Evolutionary conservation across 148 eudicot species (phyloP).

Genomic region (Heliosperma pusillum): DNA sequence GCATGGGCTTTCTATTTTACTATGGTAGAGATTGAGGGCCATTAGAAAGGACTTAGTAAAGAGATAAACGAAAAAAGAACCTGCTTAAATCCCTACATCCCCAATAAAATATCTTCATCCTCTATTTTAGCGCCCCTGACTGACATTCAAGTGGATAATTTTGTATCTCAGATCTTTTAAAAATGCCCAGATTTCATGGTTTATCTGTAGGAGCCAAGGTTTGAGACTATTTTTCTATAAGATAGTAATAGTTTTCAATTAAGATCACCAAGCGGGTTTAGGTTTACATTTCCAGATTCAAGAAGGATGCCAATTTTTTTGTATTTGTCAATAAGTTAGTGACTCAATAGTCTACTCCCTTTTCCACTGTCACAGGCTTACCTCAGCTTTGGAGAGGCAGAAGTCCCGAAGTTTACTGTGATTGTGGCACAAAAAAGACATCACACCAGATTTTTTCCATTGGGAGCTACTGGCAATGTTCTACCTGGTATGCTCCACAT

Average conservation of each 20-base stretch:
- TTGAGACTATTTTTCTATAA: not conserved
- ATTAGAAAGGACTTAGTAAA: not conserved
- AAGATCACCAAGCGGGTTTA: not conserved
- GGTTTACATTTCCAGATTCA: not conserved
- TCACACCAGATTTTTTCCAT: slow-evolving; percentile 72
- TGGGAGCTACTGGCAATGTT: slow-evolving; percentile 59
- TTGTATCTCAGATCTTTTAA: not conserved
- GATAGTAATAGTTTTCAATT: too few relatives aligned
- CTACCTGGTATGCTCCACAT: slow-evolving; percentile 55
- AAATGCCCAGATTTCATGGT: not conserved
- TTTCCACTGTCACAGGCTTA: slow-evolving; percentile 52
- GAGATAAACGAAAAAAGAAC: not conserved
- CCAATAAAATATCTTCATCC: not conserved
- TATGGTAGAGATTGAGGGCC: not conserved
- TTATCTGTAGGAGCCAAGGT: not conserved
- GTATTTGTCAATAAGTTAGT: not conserved
- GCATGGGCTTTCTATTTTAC: not conserved
- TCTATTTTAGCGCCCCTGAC: not conserved
- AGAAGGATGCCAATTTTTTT: not conserved
- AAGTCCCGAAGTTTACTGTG: slow-evolving; percentile 81
- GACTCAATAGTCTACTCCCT: not conserved
- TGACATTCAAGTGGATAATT: not conserved
- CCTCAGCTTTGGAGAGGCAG: slow-evolving; percentile 56
- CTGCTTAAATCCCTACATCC: not conserved
- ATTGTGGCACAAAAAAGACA: slow-evolving; percentile 95